These are phyloP conservation scores for Shiraia sp. DNA, from an alignment of 2,329 filamentous ascomycete species.

Conservation along the genomic window DNA sequence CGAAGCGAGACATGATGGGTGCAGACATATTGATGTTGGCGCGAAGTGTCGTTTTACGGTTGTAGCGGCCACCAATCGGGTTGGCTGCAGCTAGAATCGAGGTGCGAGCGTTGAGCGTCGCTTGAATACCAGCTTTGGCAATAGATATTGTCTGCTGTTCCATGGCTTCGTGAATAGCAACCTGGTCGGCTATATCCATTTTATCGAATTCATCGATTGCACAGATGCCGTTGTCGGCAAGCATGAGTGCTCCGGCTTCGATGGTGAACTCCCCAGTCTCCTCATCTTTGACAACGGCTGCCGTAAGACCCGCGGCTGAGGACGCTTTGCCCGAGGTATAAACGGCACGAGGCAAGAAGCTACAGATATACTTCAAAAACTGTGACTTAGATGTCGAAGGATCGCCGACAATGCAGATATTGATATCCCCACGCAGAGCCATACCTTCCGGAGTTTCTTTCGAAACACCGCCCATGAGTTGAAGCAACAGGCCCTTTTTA, in stretches of 20 bases:
- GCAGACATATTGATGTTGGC: slow-evolving; percentile 98
- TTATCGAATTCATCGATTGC: slow-evolving; percentile 99
- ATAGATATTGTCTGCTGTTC: slow-evolving; percentile 99
- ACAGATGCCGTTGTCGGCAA: slow-evolving; percentile 95
- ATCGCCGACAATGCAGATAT: slow-evolving; percentile 97
- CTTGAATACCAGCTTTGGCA: slow-evolving; percentile 97
- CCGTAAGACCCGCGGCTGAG: slow-evolving; percentile 94
- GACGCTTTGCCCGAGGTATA: slow-evolving; percentile 98
- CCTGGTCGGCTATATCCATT: slow-evolving; percentile 97
- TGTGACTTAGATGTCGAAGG: slow-evolving; percentile 97
- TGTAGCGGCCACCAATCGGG: slow-evolving; percentile 93
- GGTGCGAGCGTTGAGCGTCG: slow-evolving; percentile 92
- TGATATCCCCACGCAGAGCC: slow-evolving; percentile 94
- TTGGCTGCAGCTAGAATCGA: slow-evolving; percentile 96
- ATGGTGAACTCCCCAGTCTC: slow-evolving; percentile 99
- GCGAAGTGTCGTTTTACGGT: slow-evolving; percentile 90
- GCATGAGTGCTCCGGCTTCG: slow-evolving; percentile 95
- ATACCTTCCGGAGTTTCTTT: slow-evolving; percentile 93
- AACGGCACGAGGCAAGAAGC: slow-evolving; percentile 91
- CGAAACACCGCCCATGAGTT: slow-evolving; percentile 93
- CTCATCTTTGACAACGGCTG: slow-evolving; percentile 95
- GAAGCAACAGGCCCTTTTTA: slow-evolving; percentile 92
- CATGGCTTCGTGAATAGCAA: slow-evolving; percentile 99
- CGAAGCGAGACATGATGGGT: slow-evolving; percentile 99
- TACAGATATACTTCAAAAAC: slow-evolving; percentile 97